Evolutionary conservation across 176 grass and related monocot genomes (phyloP), one percentile per base, ranked within the genome.

Genomic region (Bonia amplexicaulis): DNA sequence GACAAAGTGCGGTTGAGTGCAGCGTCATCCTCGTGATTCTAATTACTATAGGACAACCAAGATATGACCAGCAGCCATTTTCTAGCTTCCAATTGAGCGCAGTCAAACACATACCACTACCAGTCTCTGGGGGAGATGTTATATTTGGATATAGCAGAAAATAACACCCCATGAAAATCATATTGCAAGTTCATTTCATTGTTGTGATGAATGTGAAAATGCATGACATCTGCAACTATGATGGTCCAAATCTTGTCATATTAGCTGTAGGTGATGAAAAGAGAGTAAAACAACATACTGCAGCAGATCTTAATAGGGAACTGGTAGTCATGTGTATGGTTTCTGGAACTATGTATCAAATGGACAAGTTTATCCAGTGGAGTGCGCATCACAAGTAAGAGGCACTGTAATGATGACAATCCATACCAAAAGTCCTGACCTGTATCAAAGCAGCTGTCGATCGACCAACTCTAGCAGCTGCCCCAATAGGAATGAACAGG

Each of bases 361-460:
- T 39, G 13, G 13, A 16, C 1, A 81, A 10, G 57, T 71, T 51
- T 15, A 15, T 4, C 45, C 2, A 41, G 19, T 27, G 14, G 4
- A 12, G 17, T 27, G 20, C 31, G 44, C 16, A 66, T 5, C 33
- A 74, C n/a, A 74, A 20, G 55, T 26, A 23, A 55, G 39, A 55
- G 42, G 9, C 23, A 68, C 68, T 22, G 62, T 6, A 51, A 68
- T 46, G 2, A 19, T 80, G 48, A 68, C 7, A 67, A 68, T 74
- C 8, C 25, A 16, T 70, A 85, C 16, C 6, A 81, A 52, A 82
- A 73, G 65, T 52, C 13, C 78, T 71, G 75, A 95, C 95, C 85
- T 95, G 93, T 88, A 98, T 98, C 29, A 98, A 81, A 95, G 96
- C 71, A 84, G 91, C 89, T 71, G 93, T 93, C 11, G 93, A 98